Base-by-base conservation (phyloP, 345 rosid species). In the Lagerstroemia speciosa region DNA sequence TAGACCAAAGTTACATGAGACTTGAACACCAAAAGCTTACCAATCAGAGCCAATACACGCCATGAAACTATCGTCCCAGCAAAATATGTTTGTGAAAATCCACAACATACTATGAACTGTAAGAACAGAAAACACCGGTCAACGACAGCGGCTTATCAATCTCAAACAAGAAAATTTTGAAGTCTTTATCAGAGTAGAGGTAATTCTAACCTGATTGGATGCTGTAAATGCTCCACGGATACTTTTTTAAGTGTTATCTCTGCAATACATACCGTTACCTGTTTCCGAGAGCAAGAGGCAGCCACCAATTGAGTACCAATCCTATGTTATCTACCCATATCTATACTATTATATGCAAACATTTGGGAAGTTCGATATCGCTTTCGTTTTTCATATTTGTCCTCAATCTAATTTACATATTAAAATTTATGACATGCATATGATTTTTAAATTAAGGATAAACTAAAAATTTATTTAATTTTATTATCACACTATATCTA, bases 231-330 rank as follows among this genome's bases (percentile, higher is more conserved):
- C 86, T 78, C 98, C 97, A 64, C 97, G 78, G 33, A 87, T 69
- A 53, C 81, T 74, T 76, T n/a, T n/a, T 83, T 88, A 15, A 95
- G 97, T 16, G 98, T 84, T 24, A 92, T 78, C 83, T 92, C 98
- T 66, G 96, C 98, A 68, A 93, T 87, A 77, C 83, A 93, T 32
- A 93, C 66, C 0, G 97, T 96, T 43, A 86, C 92, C 97, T 92
- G 72, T 38, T 61, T 41, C 53, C 33, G 1, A 17, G 62, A 63
- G 26, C 11, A 16, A 20, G 17, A 8, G 68, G 5, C 3, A 64
- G 22, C 1, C 24, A 29, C 30, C n/a, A n/a, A 4, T 17, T 61
- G 30, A 41, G 19, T 22, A 38, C n/a, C n/a, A n/a, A 40, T 31
- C 30, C 24, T 11, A 30, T 32, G 19, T 40, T 26, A 15, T n/a